phyloP scores from a whole-genome alignment of 441 rosid genomes.

The Gossypium lobatum region DNA sequence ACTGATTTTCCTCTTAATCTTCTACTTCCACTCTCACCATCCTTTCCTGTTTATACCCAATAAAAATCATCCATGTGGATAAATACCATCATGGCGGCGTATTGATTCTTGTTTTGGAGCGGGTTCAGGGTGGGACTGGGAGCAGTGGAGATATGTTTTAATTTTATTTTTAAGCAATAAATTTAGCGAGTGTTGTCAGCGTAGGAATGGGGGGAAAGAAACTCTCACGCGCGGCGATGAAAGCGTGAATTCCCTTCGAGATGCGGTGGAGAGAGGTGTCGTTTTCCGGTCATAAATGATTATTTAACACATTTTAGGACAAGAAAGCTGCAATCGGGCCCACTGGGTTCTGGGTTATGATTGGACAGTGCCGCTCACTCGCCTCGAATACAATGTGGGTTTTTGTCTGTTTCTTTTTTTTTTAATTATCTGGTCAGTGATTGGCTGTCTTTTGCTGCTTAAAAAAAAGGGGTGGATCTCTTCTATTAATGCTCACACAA shows the following conservation, averaged over 20 bases:
- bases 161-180: constrained; percentile 11
- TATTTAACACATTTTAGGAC: constrained; percentile 16
- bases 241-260: background rate
- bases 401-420: background rate
- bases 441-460: constrained; percentile 28
- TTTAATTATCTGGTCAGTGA: constrained; percentile 27
- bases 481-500: background rate
- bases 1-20: constrained; percentile 12
- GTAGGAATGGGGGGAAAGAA: constrained; percentile 4
- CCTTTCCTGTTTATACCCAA: background rate
- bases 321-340: constrained; percentile 13
- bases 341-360: constrained; percentile 9
- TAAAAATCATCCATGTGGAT: background rate
- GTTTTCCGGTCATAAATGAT: constrained; percentile 16
- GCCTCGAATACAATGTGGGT: constrained; percentile 20
- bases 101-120: background rate
- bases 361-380: constrained; percentile 21
- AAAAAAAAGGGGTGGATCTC: constrained; percentile 10
- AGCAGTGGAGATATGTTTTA: constrained; percentile 11
- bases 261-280: constrained; percentile 7
- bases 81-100: background rate
- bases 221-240: constrained; percentile 22
- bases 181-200: constrained; percentile 27
- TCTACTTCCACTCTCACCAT: constrained; percentile 9
- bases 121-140: background rate